Evolutionary conservation across 306 rosid genomes (phyloP).

Genomic region (Ormosia semicastrata): DNA sequence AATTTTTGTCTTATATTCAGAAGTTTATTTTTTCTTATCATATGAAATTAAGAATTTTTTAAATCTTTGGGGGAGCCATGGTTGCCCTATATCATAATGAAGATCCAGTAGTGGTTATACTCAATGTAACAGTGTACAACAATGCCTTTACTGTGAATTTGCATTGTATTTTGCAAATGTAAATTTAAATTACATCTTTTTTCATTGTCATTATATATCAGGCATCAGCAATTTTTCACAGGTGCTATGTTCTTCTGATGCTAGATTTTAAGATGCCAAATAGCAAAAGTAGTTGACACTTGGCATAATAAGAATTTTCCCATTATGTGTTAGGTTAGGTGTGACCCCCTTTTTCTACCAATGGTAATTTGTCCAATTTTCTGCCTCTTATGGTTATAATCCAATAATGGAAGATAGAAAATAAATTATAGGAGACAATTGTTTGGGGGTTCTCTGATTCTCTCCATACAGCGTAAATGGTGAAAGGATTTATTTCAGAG

Average conservation of each 20-base stretch:
- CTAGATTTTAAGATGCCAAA: neutral
- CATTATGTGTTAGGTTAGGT: neutral
- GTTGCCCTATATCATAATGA: neutral
- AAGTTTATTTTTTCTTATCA: neutral
- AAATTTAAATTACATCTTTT: neutral
- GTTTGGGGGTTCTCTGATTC: neutral
- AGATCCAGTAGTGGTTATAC: neutral
- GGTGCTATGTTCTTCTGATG: conserved; percentile 9
- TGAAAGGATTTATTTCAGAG: conserved; percentile 19
- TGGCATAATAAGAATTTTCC: conserved; percentile 7
- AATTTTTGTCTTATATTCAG: neutral
- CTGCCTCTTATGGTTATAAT: neutral
- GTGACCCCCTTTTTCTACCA: neutral
- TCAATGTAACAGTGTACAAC: neutral
- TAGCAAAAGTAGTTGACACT: neutral
- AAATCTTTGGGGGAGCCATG: neutral
- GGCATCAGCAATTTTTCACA: neutral
- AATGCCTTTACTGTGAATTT: neutral
- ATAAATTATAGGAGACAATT: neutral
- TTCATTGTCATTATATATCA: neutral
- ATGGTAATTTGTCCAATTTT: conserved; percentile 3
- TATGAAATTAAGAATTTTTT: neutral
- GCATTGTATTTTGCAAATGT: neutral
- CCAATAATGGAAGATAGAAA: neutral
- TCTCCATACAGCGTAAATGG: neutral